Evolutionary conservation across 108 stramenopile species (phyloP).

Genomic region (Skeletonema marinoi): DNA sequence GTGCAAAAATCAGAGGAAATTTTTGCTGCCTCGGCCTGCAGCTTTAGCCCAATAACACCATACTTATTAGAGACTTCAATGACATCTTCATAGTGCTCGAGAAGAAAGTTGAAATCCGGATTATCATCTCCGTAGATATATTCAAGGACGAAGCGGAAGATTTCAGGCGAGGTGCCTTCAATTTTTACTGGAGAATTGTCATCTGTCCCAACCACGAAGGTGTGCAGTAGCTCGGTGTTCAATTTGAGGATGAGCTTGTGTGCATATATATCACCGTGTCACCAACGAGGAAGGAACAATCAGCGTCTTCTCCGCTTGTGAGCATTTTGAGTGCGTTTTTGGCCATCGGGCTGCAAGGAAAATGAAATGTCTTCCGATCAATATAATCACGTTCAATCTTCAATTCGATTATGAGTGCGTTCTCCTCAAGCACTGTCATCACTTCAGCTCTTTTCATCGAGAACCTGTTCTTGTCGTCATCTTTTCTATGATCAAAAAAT

Average conservation of each 20-base stretch:
- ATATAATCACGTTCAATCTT: no score
- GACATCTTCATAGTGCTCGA: neutral
- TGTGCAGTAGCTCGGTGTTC: slow-evolving; percentile 4
- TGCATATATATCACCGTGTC: neutral
- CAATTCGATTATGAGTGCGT: no score
- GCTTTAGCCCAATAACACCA: slow-evolving; percentile 15
- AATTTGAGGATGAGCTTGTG: slow-evolving; percentile 14
- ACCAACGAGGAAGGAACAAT: slow-evolving; percentile 11
- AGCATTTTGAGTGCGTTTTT: neutral
- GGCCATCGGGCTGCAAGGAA: no score
- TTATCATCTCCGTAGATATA: slow-evolving; percentile 12
- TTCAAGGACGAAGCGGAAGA: slow-evolving; percentile 13
- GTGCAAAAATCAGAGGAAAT: neutral
- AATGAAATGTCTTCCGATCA: no score
- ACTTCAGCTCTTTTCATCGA: no score
- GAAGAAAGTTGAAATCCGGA: neutral
- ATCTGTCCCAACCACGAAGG: neutral
- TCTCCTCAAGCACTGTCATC: no score
- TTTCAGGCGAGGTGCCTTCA: slow-evolving; percentile 9
- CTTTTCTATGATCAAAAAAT: no score
- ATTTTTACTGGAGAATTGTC: neutral
- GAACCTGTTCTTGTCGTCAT: no score
- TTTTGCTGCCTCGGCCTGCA: slow-evolving; percentile 3
- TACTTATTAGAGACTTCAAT: slow-evolving; percentile 23
- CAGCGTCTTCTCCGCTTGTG: slow-evolving; percentile 1